Evolutionary conservation across 768 basidiomycete genomes (phyloP), one percentile per base, ranked within the genome.

Genomic region (Agaricus blazei): DNA sequence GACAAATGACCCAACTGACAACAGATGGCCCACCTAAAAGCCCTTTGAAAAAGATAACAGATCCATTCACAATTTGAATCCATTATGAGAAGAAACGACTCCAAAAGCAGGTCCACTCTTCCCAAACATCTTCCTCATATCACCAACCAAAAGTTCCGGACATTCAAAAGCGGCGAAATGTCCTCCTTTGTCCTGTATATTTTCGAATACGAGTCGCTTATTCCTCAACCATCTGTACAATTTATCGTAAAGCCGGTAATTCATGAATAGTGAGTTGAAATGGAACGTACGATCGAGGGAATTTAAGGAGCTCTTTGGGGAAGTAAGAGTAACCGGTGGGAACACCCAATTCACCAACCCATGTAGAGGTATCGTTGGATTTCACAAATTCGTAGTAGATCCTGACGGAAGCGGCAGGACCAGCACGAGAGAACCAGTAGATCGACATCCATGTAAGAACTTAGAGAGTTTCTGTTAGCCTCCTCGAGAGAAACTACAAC

Each of bases 381-480:
- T 65, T 64, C 45, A 31, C 54, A 19, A 63, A 58, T 61, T 86
- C 85, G 60, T 78, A 84, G 64, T 85, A 86, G 19, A 84, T 83
- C 11, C 83, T 71, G 7, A 78, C 23, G 0, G 84, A 78, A 0
- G 84, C 81, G 2, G 81, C 73, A 5, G 85, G 83, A 0, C 83
- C 83, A 0, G 77, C 72, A 9, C 75, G 73, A 6, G 83, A 84
- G 68, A 83, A 82, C 72, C 74, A 78, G 61, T 79, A 83, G 9
- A 82, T 70, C 2, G 81, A 82, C 23, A 83, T 65, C 82, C 82
- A 84, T 0, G 79, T 82, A 19, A 84, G 59, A 4, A 83, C 82
- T 83, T 53, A 9, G 23, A 11, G 1, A 24, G 51, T 27, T 5
- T 26, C 12, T 7, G 51, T 23, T 7, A 7, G 48, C 11, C 7